Base-by-base conservation (phyloP, 1,284 basidiomycete species). In the Puccinia coronata region DNA sequence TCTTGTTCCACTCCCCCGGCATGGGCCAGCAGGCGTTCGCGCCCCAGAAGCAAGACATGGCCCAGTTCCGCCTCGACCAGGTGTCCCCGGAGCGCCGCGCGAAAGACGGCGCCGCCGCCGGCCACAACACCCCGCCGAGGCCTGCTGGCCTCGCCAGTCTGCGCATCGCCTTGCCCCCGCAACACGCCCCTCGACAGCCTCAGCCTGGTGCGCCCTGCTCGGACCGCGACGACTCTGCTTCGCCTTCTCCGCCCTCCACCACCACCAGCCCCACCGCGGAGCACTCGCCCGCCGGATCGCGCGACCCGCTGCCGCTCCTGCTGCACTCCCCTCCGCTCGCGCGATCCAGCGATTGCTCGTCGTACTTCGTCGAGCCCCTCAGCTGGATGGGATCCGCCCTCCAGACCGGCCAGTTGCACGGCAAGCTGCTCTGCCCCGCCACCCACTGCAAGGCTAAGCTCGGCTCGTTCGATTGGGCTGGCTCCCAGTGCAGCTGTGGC, bases 381-480 rank as follows among this genome's bases (percentile, higher is more conserved):
- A 92, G 92, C 84, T 99, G 96, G 96, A 99, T 99, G 96, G 91
- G 93, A 80, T 89, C 91, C 2, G 90, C 91, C 83, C 88, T 98
- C 11, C 89, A 90, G 57, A 87, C 87, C 16, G 96, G 95, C 0
- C 88, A 91, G 67, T 87, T 96, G 31, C 90, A 91, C 0, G 96
- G 96, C 5, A 96, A 95, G 88, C 92, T 99, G 81, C 84, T 90
- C 0, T 99, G 96, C 85, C 96, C 96, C 0, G 96, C 95, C 85
- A 89, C 90, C 83, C 94, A 93, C 85, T 99, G 96, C 84, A 89
- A 90, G 0, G 91, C 90, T 25, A 99, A 99, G 87, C 89, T 99
- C 34, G 96, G 96, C 4, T 96, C 92, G 85, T 99, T 92, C 85
- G 95, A 97, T 86, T 99, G 96, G 96, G 94, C 96, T 3, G 96